Evolutionary conservation across 176 grass and related monocot species (phyloP), one percentile per base, ranked within the genome.

Genomic region (Ampelocalamus luodianensis): DNA sequence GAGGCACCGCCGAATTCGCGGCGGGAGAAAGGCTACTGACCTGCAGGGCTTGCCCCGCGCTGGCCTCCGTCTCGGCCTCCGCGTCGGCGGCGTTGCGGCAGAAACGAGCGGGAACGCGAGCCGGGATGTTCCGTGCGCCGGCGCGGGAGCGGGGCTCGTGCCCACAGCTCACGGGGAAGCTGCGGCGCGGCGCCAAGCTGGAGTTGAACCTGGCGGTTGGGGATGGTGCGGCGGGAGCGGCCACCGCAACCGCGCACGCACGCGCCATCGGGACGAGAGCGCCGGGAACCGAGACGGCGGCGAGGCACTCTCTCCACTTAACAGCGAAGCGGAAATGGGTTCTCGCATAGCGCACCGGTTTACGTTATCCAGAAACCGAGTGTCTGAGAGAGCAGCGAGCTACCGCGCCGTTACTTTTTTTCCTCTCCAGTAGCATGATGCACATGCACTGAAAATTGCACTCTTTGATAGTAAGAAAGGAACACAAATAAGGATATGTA

Each of bases 211-310:
- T 26, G 51, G 51, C 4, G 56, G 67, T 10, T 20, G 37, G 59
- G 48, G 46, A 45, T 34, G 76, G 76, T 16, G 0, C 43, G 43
- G 43, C 43, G 43, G 43, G 43, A 11, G 39, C 39, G 38, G 87
- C 68, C 51, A 80, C 62, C 50, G 76, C 56, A 22, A 79, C 29
- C 14, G 68, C 58, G 75, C 67, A 46, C 24, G 75, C 87, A 48
- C 46, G 27, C 49, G 71, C 62, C 88, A 89, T 89, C 1, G 73
- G 74, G 40, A 34, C 39, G 50, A 34, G 61, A 49, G 70, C 20
- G 38, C 18, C 38, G 5, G 40, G 38, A 4, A 49, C 12, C 46
- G 46, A 49, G 13, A 12, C 13, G 46, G 9, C 43, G 43, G 46
- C 13, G 46, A 49, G 46, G 3, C 12, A 1, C 46, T 18, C 50